phyloP scores from a whole-genome alignment of 352 stramenopile species.

The Nothophytophthora sp. region DNA sequence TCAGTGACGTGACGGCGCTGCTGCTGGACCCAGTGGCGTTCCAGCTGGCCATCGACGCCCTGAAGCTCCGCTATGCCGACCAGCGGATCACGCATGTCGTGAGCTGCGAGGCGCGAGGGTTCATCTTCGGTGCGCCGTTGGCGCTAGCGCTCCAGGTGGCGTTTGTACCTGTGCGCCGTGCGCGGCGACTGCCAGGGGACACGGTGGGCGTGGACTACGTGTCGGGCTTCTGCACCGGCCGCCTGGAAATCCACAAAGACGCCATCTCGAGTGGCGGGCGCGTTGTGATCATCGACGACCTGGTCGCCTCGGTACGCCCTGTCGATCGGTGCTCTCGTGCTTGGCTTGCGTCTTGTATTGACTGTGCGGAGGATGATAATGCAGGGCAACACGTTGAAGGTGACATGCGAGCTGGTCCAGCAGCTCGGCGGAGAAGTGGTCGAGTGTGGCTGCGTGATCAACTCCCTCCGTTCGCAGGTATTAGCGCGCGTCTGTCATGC shows the following conservation, averaged over 20 bases:
- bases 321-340: neutral
- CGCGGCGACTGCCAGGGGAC: slow-evolving; percentile 59
- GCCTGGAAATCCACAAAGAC: slow-evolving; percentile 84
- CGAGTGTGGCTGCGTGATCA: slow-evolving; percentile 83
- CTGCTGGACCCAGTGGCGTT: slow-evolving; percentile 73
- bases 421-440: slow-evolving; percentile 69
- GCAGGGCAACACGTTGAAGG: slow-evolving; percentile 79
- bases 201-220: slow-evolving; percentile 81
- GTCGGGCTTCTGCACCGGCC: slow-evolving; percentile 68
- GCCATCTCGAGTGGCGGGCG: slow-evolving; percentile 67
- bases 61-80: slow-evolving; percentile 54
- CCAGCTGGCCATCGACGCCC: slow-evolving; percentile 73
- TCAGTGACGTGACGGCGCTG: slow-evolving; percentile 75
- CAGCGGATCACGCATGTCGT: slow-evolving; percentile 76
- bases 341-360: no score
- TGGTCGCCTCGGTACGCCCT: slow-evolving; percentile 70
- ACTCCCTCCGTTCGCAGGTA: slow-evolving; percentile 55
- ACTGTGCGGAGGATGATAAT: slow-evolving; percentile 6
- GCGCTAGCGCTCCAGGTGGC: slow-evolving; percentile 61
- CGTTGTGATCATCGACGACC: slow-evolving; percentile 81
- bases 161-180: slow-evolving; percentile 79
- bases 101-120: slow-evolving; percentile 75
- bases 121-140: slow-evolving; percentile 81
- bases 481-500: neutral
- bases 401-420: slow-evolving; percentile 77